Conservation (phyloP, 305 asterid genomes). For the Solanum aculeatissimum region DNA sequence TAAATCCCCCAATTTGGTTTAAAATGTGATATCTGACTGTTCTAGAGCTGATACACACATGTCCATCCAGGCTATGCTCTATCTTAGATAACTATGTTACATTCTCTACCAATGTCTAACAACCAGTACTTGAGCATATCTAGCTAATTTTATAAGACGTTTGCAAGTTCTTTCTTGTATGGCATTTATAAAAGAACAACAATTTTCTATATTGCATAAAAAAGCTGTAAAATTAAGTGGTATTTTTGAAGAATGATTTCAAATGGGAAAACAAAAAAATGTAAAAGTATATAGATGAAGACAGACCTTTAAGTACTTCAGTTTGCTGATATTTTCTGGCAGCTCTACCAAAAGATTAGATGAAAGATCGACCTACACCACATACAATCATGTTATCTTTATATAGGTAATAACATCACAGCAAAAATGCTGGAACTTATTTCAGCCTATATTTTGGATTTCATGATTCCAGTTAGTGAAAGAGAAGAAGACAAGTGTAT, state of each 20-base stretch:
- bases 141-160: neutral
- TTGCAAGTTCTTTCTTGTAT: neutral
- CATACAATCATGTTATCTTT: slow-evolving; percentile 7
- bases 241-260: neutral
- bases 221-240: neutral
- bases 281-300: neutral
- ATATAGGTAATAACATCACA: neutral
- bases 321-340: slow-evolving; percentile 55
- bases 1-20: neutral
- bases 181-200: neutral
- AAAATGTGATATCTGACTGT: neutral
- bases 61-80: neutral
- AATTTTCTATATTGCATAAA: neutral
- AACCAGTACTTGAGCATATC: neutral
- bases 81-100: neutral
- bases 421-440: neutral
- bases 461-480: neutral
- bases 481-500: neutral
- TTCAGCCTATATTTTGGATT: neutral
- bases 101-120: neutral
- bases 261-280: neutral
- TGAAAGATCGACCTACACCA: slow-evolving; percentile 76
- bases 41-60: neutral
- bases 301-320: slow-evolving; percentile 59
- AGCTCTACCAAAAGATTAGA: slow-evolving; percentile 63